Base-by-base conservation (phyloP, 495 filamentous ascomycete species). In the Annulohypoxylon nitens region DNA sequence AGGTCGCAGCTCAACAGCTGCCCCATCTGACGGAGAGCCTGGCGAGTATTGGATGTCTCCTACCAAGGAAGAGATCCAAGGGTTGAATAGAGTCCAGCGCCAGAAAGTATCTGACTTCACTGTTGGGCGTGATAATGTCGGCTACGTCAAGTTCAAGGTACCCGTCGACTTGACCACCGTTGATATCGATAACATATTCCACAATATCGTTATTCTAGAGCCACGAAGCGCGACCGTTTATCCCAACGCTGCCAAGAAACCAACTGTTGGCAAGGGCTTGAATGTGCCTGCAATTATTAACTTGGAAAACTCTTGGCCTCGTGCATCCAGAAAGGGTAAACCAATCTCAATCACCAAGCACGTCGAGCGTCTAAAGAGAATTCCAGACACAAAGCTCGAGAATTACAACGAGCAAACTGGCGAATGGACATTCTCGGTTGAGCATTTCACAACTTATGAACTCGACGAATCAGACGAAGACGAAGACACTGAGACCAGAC, bases 381-480 rank as follows among this genome's bases (percentile, higher is more conserved):
- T 97, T 36, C 81, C 81, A 30, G 92, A 93, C 76, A 97, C 96
- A 6, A 88, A 89, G 37, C 97, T 97, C 70, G 83, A 93, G 54
- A 83, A 86, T 67, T 99, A 97, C 79, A 87, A 95, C 45, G 83
- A 78, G 43, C 87, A 92, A 18, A 93, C 89, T 34, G 96, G 96
- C 60, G 88, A 92, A 25, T 99, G 96, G 96, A 87, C 88, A 6
- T 99, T 99, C 83, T 90, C 84, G 18, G 96, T 99, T 43, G 89
- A 93, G 67, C 96, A 99, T 81, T 99, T 94, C 81, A 97, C 94
- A 14, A 97, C 94, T 8, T 99, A 99, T 79, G 94, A 91, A n/a
- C 85, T 98, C 57, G 91, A 94, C 70, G 93, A 96, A 71, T 66
- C 61, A 1, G 92, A 95, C 48, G 92, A 93, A 26, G 91, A 93